phyloP scores from a whole-genome alignment of 2,329 filamentous ascomycete genomes.

The Paradendryphiella salina region DNA sequence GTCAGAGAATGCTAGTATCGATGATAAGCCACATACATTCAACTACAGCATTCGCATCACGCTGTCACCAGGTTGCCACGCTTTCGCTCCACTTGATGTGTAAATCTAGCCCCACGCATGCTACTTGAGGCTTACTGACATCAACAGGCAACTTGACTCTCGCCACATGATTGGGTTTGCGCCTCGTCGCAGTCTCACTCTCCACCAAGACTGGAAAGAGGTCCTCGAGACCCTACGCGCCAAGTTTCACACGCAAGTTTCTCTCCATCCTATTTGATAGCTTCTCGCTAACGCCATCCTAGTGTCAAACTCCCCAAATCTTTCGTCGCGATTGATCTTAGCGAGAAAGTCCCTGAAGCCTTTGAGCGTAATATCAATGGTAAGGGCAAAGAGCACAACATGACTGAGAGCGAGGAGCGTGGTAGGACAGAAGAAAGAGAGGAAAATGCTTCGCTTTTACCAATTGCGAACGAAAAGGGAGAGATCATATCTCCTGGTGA shows the following conservation, averaged over 20 bases:
- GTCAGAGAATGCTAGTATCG: slow-evolving; percentile 70
- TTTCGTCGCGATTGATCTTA: slow-evolving; percentile 56
- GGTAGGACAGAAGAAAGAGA: slow-evolving; percentile 26
- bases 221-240: slow-evolving; percentile 94
- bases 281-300: slow-evolving; percentile 7
- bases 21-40: slow-evolving; percentile 70
- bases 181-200: slow-evolving; percentile 83
- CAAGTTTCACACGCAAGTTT: slow-evolving; percentile 86
- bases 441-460: slow-evolving; percentile 8
- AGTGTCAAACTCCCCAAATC: slow-evolving; percentile 56
- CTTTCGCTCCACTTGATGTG: slow-evolving; percentile 93
- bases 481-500: slow-evolving; percentile 3
- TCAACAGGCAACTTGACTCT: slow-evolving; percentile 74
- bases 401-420: slow-evolving; percentile 20
- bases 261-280: not conserved
- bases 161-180: slow-evolving; percentile 96
- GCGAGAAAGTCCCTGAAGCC: slow-evolving; percentile 54
- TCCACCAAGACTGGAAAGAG: slow-evolving; percentile 92
- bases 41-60: slow-evolving; percentile 96
- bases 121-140: slow-evolving; percentile 10
- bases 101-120: slow-evolving; percentile 23
- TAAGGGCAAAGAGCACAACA: slow-evolving; percentile 28
- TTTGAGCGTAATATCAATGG: slow-evolving; percentile 37
- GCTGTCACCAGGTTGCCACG: slow-evolving; percentile 93
- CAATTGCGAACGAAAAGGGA: slow-evolving; percentile 10